phyloP scores from a whole-genome alignment of 176 grass and related monocot species.

The Juncus inflexus region DNA sequence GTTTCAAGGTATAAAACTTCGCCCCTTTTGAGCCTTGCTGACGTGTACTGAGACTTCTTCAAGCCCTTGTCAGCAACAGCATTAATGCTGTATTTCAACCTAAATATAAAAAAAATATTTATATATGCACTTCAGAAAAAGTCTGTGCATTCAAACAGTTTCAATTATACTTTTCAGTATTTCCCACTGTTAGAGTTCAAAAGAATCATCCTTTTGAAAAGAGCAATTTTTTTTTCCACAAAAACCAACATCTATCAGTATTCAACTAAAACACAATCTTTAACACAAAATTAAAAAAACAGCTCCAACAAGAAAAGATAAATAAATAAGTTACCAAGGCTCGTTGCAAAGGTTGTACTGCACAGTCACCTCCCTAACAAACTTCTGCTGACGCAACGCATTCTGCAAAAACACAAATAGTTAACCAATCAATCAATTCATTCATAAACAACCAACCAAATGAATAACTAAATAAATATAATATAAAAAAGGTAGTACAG shows the following conservation, averaged over 20 bases:
- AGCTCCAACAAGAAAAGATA: not conserved
- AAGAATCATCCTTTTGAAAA: too few species aligned
- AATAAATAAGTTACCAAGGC: slow-evolving; percentile 57
- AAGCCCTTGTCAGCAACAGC: slow-evolving; percentile 95
- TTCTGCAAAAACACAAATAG: slow-evolving; percentile 50
- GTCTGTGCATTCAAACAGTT: too few species aligned
- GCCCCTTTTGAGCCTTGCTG: slow-evolving; percentile 86
- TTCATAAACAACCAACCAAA: too few species aligned
- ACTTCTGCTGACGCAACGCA: slow-evolving; percentile 85
- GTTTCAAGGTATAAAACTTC: slow-evolving; percentile 97
- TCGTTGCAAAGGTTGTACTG: slow-evolving; percentile 96
- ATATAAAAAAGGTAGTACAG: slow-evolving; percentile 47
- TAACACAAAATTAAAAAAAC: too few species aligned
- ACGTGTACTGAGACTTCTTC: slow-evolving; percentile 83
- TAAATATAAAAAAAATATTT: slow-evolving; percentile 37
- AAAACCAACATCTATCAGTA: too few species aligned
- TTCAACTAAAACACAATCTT: too few species aligned
- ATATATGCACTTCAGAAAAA: too few species aligned
- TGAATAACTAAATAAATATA: slow-evolving; percentile 1
- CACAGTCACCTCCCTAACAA: slow-evolving; percentile 91
- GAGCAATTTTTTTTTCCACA: too few species aligned
- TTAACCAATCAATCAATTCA: slow-evolving; percentile 6
- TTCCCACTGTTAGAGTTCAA: too few species aligned
- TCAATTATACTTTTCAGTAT: too few species aligned
- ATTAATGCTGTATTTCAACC: slow-evolving; percentile 95